phyloP scores from a whole-genome alignment of 441 rosid genomes.

The Kokia cookei region DNA sequence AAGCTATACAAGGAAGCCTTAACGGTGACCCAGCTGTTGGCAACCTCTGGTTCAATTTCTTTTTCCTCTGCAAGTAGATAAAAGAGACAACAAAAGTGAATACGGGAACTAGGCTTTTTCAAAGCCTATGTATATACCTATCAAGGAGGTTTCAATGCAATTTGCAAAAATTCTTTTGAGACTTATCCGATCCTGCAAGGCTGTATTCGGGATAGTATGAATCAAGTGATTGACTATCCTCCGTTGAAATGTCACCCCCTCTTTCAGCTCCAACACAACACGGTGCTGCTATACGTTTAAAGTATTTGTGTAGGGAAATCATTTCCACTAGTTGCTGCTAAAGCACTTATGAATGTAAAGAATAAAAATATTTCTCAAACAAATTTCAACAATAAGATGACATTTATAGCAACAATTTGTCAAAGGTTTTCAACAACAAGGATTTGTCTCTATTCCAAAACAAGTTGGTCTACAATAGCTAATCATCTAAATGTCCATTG shows the following conservation, averaged over 20 bases:
- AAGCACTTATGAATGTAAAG: background rate
- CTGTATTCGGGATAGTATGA: background rate
- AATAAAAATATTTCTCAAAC: background rate
- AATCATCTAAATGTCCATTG: slow-evolving; percentile 3
- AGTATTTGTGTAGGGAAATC: background rate
- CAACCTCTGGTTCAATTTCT: background rate
- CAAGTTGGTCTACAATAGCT: slow-evolving; percentile 5
- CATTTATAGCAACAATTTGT: background rate
- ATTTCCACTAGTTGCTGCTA: background rate
- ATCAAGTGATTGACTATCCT: background rate
- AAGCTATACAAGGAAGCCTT: background rate
- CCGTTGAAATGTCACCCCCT: background rate
- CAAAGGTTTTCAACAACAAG: slow-evolving; percentile 8
- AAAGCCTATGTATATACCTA: background rate
- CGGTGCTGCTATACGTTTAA: background rate
- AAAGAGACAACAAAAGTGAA: background rate
- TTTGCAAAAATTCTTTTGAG: background rate
- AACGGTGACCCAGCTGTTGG: background rate
- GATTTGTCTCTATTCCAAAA: background rate
- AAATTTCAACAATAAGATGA: background rate
- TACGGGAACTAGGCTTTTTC: background rate
- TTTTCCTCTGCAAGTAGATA: background rate
- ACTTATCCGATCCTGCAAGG: background rate
- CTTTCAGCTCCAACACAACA: background rate
- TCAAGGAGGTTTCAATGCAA: background rate